A percentile compares a stretch with the other conserved stretches of the same genome.
Evolutionary conservation across 2,329 filamentous ascomycete species (phyloP).

Genomic region (Fusarium abutilonis): DNA sequence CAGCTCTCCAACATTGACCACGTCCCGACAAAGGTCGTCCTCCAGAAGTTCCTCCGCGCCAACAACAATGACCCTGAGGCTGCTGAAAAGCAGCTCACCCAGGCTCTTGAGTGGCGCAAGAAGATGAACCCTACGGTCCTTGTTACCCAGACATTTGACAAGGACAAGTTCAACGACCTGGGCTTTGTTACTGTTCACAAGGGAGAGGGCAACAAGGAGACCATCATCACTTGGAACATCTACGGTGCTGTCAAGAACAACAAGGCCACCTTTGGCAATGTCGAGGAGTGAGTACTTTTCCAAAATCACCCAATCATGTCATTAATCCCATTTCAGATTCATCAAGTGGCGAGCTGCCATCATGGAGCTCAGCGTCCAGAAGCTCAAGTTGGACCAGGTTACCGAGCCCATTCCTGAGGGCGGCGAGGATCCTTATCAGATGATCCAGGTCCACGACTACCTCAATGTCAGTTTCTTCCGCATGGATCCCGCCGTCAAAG

Average conservation of each 20-base stretch:
- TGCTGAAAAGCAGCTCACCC: slow-evolving; percentile 79
- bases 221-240: slow-evolving; percentile 88
- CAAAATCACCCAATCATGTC: background rate
- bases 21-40: slow-evolving; percentile 81
- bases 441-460: slow-evolving; percentile 95
- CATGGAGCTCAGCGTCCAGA: slow-evolving; percentile 85
- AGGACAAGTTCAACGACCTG: slow-evolving; percentile 77
- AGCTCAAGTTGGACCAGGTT: slow-evolving; percentile 75
- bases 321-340: slow-evolving; percentile 67
- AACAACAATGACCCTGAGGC: slow-evolving; percentile 80
- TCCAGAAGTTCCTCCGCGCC: slow-evolving; percentile 94
- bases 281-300: slow-evolving; percentile 72
- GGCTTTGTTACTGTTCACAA: slow-evolving; percentile 83
- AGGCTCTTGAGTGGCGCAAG: slow-evolving; percentile 86
- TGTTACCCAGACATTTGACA: slow-evolving; percentile 70
- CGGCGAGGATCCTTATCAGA: slow-evolving; percentile 85
- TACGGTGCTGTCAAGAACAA: slow-evolving; percentile 88
- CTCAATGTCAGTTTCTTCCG: slow-evolving; percentile 86
- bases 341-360: slow-evolving; percentile 88
- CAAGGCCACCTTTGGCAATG: slow-evolving; percentile 83
- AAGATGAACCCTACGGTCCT: slow-evolving; percentile 75
- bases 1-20: slow-evolving; percentile 66
- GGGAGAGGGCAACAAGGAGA: slow-evolving; percentile 65
- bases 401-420: slow-evolving; percentile 77
- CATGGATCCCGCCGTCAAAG: slow-evolving; percentile 78